Conservation (phyloP, 2,329 filamentous ascomycete genomes). For the Fusarium sp. region DNA sequence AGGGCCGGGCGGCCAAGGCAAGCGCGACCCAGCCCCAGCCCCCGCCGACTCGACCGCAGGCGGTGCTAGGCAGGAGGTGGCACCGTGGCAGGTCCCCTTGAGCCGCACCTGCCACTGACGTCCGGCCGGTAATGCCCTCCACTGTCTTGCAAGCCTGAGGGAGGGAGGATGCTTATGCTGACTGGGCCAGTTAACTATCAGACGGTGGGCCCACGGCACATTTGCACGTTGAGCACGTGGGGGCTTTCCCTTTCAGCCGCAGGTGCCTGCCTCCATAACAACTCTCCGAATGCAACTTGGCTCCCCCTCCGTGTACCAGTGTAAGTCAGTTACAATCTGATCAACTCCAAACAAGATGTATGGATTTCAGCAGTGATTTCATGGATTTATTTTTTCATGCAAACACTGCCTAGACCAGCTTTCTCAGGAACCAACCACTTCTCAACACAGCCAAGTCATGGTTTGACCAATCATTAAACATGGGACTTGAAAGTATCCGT, state of each 20-base stretch:
- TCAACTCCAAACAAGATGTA: neutral
- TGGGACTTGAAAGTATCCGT: no score
- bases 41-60: neutral
- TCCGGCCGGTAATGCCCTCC: slow-evolving; percentile 20
- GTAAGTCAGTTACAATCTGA: no score
- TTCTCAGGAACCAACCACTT: no score
- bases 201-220: slow-evolving; percentile 23
- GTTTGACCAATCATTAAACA: no score
- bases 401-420: no score
- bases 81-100: slow-evolving; percentile 23
- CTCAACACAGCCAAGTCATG: no score
- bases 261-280: slow-evolving; percentile 15
- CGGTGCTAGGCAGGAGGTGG: slow-evolving; percentile 3
- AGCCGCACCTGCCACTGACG: slow-evolving; percentile 21
- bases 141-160: slow-evolving; percentile 13
- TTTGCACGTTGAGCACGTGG: slow-evolving; percentile 43
- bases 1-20: neutral
- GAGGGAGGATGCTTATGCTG: slow-evolving; percentile 15
- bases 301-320: slow-evolving; percentile 21
- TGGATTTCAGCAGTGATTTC: no score
- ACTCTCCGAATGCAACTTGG: slow-evolving; percentile 7
- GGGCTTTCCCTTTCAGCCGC: slow-evolving; percentile 41
- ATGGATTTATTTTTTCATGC: no score
- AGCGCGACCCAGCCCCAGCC: neutral
- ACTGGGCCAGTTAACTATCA: slow-evolving; percentile 21